Evolutionary conservation across 1,284 basidiomycete species (phyloP), one percentile per base, ranked within the genome.

Genomic region (Ceratobasidium sp.): DNA sequence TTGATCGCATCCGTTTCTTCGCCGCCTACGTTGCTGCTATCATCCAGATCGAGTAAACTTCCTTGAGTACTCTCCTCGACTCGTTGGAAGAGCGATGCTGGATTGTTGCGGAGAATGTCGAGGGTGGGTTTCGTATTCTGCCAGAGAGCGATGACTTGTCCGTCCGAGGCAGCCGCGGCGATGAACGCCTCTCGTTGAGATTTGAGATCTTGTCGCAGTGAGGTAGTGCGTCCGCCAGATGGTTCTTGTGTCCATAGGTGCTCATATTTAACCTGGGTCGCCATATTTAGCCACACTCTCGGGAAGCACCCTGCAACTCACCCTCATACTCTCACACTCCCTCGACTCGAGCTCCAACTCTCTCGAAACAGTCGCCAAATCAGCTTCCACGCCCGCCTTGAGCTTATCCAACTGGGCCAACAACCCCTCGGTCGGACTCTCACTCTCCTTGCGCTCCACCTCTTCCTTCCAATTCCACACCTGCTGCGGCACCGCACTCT

Each of bases 221-320:
- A 80, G 76, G 91, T 89, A 35, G 90, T 92, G 71, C 88, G 81
- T 0, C 85, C 83, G 0, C 90, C 88, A 0, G 90, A 90, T 0
- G 96, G 96, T n/a, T 86, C 85, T 78, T 98, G 96, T 7, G 89
- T 90, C 89, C 94, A 99, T 43, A 87, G 78, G 74, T 95, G 91
- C 35, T 91, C 91, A 77, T 94, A 94, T 77, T 92, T 90, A 70
- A 96, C 82, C 73, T 80, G 49, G 2, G 42, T 22, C 3, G 35
- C 29, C 31, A 35, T 31, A 7, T 22, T 12, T 10, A 47, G 34
- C 4, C 27, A 62, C 22, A 58, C 15, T 29, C 17, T 8, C 27
- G 20, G 6, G 7, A 52, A 45, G 25, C 40, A 20, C 31, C 6
- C 31, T 6, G 8, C 0, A 1, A 74, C 79, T 74, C 64, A 80